phyloP scores from a whole-genome alignment of 345 rosid genomes.

The Reutealis trisperma region DNA sequence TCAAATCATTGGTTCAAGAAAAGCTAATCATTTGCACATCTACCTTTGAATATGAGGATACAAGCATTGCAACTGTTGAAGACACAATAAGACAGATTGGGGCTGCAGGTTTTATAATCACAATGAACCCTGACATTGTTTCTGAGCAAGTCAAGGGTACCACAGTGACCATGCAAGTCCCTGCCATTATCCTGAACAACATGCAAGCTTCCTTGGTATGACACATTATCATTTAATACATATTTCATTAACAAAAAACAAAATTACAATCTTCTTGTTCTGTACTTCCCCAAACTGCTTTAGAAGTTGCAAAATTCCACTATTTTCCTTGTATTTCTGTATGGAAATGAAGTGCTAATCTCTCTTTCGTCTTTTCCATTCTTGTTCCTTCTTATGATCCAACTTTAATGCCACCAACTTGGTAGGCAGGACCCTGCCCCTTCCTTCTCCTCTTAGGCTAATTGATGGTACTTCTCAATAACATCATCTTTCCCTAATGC shows the following conservation, averaged over 20 bases:
- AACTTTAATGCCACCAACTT: neutral
- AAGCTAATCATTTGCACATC: constrained; percentile 50
- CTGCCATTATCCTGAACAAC: constrained; percentile 47
- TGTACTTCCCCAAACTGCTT: neutral
- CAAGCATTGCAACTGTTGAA: constrained; percentile 41
- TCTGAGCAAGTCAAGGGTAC: constrained; percentile 37
- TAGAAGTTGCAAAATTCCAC: neutral
- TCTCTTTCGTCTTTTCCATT: neutral
- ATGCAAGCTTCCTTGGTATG: constrained; percentile 42
- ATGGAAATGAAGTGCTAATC: neutral
- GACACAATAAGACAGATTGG: constrained; percentile 41
- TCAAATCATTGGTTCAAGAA: constrained; percentile 29
- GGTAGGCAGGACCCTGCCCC: neutral
- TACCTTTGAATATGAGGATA: constrained; percentile 34
- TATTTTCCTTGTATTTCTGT: neutral
- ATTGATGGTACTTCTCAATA: neutral
- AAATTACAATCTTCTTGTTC: neutral
- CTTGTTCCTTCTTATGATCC: neutral
- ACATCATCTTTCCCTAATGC: neutral
- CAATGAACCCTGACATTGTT: constrained; percentile 43
- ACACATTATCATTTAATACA: constrained; percentile 1
- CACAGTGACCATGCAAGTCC: constrained; percentile 39
- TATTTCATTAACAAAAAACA: neutral
- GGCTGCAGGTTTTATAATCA: constrained; percentile 52
- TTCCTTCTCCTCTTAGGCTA: neutral